phyloP scores from a whole-genome alignment of 306 rosid genomes.

The Medicago arabica region DNA sequence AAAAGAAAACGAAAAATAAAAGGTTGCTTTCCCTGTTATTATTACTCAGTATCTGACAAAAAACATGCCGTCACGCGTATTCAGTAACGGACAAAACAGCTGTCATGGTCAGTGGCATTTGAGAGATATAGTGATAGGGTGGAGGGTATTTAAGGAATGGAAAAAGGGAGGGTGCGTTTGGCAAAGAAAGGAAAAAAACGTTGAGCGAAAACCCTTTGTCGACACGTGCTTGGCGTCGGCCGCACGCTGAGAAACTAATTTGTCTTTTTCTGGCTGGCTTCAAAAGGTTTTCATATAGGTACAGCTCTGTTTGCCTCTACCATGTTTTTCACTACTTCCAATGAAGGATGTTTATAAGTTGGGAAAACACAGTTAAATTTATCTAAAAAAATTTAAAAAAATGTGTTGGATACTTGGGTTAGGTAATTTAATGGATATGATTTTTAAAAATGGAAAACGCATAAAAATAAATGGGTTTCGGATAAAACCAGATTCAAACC shows the following conservation, averaged over 20 bases:
- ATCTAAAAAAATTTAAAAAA: no score
- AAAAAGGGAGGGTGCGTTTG: background rate
- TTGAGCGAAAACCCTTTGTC: constrained; percentile 70
- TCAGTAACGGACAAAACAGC: constrained; percentile 65
- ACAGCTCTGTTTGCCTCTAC: background rate
- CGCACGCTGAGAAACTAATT: constrained; percentile 68
- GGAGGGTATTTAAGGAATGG: constrained; percentile 42
- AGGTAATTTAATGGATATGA: no score
- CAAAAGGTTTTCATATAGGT: constrained; percentile 10
- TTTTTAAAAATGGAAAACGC: no score
- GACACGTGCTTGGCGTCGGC: constrained; percentile 86
- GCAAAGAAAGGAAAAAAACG: constrained; percentile 42
- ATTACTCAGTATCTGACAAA: constrained; percentile 53
- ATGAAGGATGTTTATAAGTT: no score
- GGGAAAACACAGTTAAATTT: no score
- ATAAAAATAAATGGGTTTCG: no score
- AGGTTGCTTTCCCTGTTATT: background rate
- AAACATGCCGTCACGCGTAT: constrained; percentile 73
- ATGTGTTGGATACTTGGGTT: no score
- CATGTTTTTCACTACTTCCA: constrained; percentile 32
- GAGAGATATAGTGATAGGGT: background rate
- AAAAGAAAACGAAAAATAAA: background rate
- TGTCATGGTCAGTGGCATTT: constrained; percentile 54
- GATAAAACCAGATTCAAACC: no score
- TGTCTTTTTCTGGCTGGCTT: constrained; percentile 22